Evolutionary conservation across 2,329 filamentous ascomycete species (phyloP), one percentile per base, ranked within the genome.

Genomic region (Fusarium redolens): DNA sequence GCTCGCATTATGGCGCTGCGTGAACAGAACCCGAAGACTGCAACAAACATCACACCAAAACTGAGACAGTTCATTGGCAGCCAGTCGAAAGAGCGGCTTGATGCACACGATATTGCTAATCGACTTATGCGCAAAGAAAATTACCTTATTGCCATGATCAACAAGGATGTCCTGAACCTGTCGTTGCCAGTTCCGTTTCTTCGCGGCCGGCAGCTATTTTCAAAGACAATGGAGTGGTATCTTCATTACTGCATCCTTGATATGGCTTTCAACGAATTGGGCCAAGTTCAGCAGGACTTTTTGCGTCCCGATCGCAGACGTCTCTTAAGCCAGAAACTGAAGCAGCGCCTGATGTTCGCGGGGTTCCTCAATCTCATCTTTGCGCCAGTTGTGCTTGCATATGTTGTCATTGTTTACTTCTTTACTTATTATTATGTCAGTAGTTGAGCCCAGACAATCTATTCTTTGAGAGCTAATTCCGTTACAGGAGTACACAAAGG

Each of bases 41-140:
- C 89, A 14, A 85, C 82, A 14, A 89, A 87, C 65, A 83, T 90
- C 66, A 86, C 87, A 1, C 83, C 83, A 7, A 83, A 82, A 10
- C 83, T 89, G 65, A 85, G 88, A 6, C 84, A 82, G n/a, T 90
- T 85, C 74, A 87, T 96, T 71, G 93, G 93, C 50, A 95, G 91
- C 65, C 94, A 97, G 79, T 97, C 94, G 28, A 97, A 98, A 81
- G 94, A 98, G 82, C 89, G 96, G 70, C 91, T 99, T 75, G 96
- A 98, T 82, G 96, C 96, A 15, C 94, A 98, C 77, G 96, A 98
- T 78, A 98, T 99, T 80, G 96, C 96, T 11, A 99, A 98, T 79
- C 91, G 96, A 37, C 84, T 99, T 50, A 98, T 99, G 96, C 92
- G 96, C 66, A 93, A 94, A 78, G 96, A 98, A 71, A 99, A 99